phyloP scores from a whole-genome alignment of 1,284 basidiomycete genomes.

The Pyrrhoderma lamaoense region DNA sequence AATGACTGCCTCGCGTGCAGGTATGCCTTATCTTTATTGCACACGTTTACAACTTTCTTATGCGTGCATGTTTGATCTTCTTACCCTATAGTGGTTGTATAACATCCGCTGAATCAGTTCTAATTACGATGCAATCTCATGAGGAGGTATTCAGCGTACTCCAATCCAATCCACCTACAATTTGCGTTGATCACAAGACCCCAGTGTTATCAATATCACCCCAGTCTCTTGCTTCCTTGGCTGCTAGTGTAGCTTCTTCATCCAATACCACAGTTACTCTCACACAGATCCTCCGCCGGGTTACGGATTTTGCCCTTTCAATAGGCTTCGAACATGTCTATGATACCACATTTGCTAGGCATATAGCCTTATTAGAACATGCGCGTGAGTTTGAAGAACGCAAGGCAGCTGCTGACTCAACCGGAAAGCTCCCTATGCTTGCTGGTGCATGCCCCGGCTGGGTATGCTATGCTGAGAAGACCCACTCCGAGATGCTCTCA shows the following conservation, averaged over 20 bases:
- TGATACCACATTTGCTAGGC: conserved; percentile 93
- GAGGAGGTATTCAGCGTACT: conserved; percentile 83
- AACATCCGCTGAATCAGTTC: conserved; percentile 93
- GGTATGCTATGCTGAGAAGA: conserved; percentile 99
- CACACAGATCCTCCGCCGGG: conserved; percentile 57
- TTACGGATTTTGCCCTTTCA: conserved; percentile 51
- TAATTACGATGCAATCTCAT: conserved; percentile 97
- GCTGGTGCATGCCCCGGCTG: conserved; percentile 97
- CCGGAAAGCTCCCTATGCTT: conserved; percentile 72
- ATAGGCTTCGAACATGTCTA: conserved; percentile 75
- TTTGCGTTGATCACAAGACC: conserved; percentile 39
- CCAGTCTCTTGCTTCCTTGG: conserved; percentile 86
- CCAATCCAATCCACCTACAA: conserved; percentile 41
- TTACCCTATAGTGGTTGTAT: conserved; percentile 81
- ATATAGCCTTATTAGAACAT: conserved; percentile 80
- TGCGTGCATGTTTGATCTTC: conserved; percentile 3
- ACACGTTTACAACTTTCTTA: background rate
- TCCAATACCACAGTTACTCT: conserved; percentile 44
- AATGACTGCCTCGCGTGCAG: conserved; percentile 94
- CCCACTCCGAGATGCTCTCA: conserved; percentile 89
- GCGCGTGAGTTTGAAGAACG: conserved; percentile 78
- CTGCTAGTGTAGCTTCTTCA: conserved; percentile 56
- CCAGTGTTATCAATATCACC: conserved; percentile 87
- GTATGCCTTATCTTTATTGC: conserved; percentile 33
- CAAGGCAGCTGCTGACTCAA: conserved; percentile 24